Conservation (phyloP, 176 grass and related monocot genomes). For the Triticum timopheevii region DNA sequence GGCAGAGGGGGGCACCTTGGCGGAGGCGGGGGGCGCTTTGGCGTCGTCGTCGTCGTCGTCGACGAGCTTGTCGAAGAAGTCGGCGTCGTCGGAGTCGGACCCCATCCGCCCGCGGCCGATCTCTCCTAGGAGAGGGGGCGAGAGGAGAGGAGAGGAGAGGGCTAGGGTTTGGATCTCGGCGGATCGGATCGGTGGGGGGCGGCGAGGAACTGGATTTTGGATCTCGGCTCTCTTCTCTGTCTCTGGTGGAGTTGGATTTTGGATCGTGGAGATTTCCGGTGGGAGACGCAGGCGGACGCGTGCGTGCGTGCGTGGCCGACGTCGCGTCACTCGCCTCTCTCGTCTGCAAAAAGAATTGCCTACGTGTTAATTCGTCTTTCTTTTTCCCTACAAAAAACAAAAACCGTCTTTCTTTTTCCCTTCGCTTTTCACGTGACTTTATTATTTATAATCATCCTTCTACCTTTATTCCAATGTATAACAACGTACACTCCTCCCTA, state of each 20-base stretch:
- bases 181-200: not conserved
- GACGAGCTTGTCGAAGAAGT: slow-evolving; percentile 94
- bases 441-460: too few species aligned
- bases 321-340: not conserved
- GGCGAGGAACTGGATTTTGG: not conserved
- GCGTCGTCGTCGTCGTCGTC: slow-evolving; percentile 57
- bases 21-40: not conserved
- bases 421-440: too few species aligned
- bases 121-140: not conserved
- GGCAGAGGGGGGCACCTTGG: not conserved
- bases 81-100: slow-evolving; percentile 62
- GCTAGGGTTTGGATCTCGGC: slow-evolving; percentile 7
- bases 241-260: not conserved
- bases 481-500: fast-evolving
- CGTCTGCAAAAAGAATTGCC: too few species aligned
- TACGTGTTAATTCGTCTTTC: not conserved
- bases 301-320: not conserved
- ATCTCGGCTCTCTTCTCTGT: not conserved
- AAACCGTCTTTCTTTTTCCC: too few species aligned
- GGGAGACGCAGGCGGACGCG: not conserved
- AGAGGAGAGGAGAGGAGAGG: too few species aligned
- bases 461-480: not conserved
- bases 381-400: too few species aligned
- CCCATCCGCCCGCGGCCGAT: slow-evolving; percentile 13
- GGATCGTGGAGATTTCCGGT: not conserved